Conservation (phyloP, 371 early-diverging fungal genomes). For the Mucor racemosus region DNA sequence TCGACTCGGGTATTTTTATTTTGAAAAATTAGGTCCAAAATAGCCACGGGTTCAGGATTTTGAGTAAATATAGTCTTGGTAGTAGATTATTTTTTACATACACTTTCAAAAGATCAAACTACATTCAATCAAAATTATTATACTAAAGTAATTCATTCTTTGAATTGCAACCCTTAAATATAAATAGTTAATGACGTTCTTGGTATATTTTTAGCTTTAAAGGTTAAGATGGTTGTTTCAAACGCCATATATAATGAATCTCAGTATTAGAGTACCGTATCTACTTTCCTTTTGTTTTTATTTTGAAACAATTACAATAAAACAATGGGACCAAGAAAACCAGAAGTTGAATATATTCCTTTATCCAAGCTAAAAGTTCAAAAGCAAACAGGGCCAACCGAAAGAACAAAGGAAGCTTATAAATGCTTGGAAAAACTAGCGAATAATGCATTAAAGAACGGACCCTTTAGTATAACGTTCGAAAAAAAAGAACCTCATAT, state of each 20-base stretch:
- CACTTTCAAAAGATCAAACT: too few relatives aligned
- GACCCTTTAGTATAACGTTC: constrained; percentile 40
- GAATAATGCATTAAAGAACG: constrained; percentile 37
- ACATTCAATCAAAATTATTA: too few relatives aligned
- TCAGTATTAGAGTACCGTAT: background rate
- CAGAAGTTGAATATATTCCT: constrained; percentile 45
- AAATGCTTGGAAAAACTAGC: constrained; percentile 33
- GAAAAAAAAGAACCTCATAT: constrained; percentile 35
- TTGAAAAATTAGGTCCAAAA: too few relatives aligned
- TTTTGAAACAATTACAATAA: background rate
- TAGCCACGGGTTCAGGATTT: too few relatives aligned
- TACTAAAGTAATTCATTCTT: too few relatives aligned
- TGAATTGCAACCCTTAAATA: too few relatives aligned
- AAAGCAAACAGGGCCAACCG: constrained; percentile 12
- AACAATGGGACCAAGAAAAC: constrained; percentile 36
- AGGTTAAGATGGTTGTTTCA: background rate
- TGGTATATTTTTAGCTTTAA: too few relatives aligned
- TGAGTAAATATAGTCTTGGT: too few relatives aligned
- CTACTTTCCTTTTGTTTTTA: background rate
- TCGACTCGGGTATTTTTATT: too few relatives aligned
- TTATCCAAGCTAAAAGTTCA: constrained; percentile 13
- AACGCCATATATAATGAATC: constrained; percentile 3
- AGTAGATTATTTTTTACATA: too few relatives aligned
- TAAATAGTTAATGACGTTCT: too few relatives aligned
- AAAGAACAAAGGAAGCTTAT: constrained; percentile 19